Conservation (phyloP, 768 basidiomycete genomes). For the Erythrobasidium yunnanense region DNA sequence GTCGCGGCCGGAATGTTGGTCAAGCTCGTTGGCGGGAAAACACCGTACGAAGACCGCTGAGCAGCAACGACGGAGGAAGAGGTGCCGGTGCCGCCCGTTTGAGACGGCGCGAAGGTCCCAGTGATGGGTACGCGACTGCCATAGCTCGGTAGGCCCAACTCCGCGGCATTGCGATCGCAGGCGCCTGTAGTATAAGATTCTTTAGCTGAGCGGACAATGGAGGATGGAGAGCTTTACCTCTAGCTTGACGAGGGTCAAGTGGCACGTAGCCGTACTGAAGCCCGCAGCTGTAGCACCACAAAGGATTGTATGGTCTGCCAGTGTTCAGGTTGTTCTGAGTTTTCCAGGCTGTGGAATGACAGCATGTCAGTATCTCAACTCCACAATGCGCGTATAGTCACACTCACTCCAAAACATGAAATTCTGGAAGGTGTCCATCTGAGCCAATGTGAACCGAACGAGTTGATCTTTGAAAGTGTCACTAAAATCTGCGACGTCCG, state of each 20-base stretch:
- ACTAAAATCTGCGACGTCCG: constrained; percentile 1
- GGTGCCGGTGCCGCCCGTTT: constrained; percentile 16
- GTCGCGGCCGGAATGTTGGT: constrained; percentile 4
- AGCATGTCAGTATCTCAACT: background rate
- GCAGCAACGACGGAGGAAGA: constrained; percentile 4
- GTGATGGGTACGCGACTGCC: constrained; percentile 1
- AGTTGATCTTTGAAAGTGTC: constrained; percentile 25
- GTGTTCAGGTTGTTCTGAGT: constrained; percentile 9
- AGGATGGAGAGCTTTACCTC: background rate
- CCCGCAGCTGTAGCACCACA: constrained; percentile 25
- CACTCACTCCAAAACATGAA: constrained; percentile 24
- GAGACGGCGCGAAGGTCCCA: background rate
- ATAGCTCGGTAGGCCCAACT: background rate
- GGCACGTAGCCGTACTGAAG: constrained; percentile 22
- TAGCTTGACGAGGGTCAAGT: background rate
- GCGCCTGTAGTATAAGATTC: background rate
- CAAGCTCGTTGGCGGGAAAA: constrained; percentile 15
- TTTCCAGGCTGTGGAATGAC: constrained; percentile 15
- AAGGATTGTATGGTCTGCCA: constrained; percentile 10
- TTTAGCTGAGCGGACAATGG: background rate
- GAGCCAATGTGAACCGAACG: constrained; percentile 1
- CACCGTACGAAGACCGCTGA: background rate
- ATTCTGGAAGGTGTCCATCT: constrained; percentile 21
- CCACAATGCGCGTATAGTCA: background rate
- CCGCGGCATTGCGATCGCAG: background rate